phyloP scores from a whole-genome alignment of 2,329 filamentous ascomycete species.

The Trichophyton verrucosum region DNA sequence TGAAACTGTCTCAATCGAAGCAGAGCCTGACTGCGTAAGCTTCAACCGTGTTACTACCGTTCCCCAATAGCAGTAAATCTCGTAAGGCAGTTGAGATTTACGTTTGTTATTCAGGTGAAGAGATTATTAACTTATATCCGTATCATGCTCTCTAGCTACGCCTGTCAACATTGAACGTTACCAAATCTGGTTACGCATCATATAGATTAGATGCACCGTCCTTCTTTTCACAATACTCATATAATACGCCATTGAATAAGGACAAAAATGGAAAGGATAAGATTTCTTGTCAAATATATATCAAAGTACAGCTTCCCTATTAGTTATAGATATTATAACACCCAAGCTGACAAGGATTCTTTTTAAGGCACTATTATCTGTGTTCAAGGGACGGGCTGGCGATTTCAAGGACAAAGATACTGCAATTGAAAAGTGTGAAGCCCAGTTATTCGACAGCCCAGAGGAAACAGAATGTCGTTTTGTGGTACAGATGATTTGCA shows the following conservation, averaged over 20 bases:
- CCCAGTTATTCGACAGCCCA: conserved; percentile 44
- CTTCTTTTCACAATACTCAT: conserved; percentile 51
- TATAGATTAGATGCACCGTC: conserved; percentile 42
- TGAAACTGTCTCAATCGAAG: conserved; percentile 51
- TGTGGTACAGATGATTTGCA: conserved; percentile 50
- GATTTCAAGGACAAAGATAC: conserved; percentile 47
- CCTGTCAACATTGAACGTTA: conserved; percentile 49
- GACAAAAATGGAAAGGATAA: conserved; percentile 29
- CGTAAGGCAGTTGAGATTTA: not conserved
- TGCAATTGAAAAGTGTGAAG: conserved; percentile 49
- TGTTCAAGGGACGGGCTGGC: conserved; percentile 47
- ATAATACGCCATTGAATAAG: conserved; percentile 16
- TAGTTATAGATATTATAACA: not conserved
- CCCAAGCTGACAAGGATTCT: not conserved
- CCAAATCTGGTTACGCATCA: conserved; percentile 51
- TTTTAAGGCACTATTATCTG: conserved; percentile 43
- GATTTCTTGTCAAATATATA: conserved; percentile 48
- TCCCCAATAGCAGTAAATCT: not conserved
- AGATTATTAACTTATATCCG: not conserved
- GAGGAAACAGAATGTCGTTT: conserved; percentile 49
- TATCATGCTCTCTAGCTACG: conserved; percentile 39
- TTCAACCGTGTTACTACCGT: not conserved
- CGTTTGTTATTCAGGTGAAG: not conserved
- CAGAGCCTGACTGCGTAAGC: conserved; percentile 44
- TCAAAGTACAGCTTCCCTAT: conserved; percentile 35